Evolutionary conservation across 805 yeast species (phyloP), one percentile per base, ranked within the genome.

Genomic region (Saccharomycopsis babjevae): DNA sequence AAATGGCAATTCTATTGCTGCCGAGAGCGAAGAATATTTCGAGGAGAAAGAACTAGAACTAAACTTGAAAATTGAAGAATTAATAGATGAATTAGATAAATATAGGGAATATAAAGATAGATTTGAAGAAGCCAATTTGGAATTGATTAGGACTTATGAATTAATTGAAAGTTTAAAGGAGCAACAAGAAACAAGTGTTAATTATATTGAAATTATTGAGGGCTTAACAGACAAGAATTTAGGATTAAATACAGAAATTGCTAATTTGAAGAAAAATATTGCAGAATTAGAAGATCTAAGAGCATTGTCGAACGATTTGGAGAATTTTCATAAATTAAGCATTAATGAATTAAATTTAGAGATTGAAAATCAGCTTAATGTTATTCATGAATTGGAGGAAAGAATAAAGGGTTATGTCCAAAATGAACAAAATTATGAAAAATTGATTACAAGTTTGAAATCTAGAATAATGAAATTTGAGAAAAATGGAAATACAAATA

Each of bases 261-360:
- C 61, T 0, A 60, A 62, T 2, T 67, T 82, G n/a, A 69, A 72
- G 30, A 61, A 64, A 3, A 74, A 79, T 1, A 67, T 84, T 0
- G 67, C 71, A 1, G 84, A 81, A 46, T 68, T 81, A 25, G 79
- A 77, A 50, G 83, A 81, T 61, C 65, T 84, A 38, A 79, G 78
- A 60, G 76, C 74, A 36, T 67, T 84, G 15, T 83, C 83, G 59
- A 74, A 71, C 50, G 81, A 80, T 56, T 67, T 83, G 40, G 83
- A 81, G 57, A 75, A 73, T 20, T 69, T 72, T 34, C 82, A 78
- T 59, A 28, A 67, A 1, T 75, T 73, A 16, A 71, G 79, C 0
- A 84, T 82, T 62, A 61, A 63, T 3, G 81, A 80, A 30, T 69
- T 83, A 15, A 71, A 73, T 15, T 60, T 66, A 1, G 78, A 80